phyloP scores from a whole-genome alignment of 2,329 filamentous ascomycete species.

The Capronia americana region DNA sequence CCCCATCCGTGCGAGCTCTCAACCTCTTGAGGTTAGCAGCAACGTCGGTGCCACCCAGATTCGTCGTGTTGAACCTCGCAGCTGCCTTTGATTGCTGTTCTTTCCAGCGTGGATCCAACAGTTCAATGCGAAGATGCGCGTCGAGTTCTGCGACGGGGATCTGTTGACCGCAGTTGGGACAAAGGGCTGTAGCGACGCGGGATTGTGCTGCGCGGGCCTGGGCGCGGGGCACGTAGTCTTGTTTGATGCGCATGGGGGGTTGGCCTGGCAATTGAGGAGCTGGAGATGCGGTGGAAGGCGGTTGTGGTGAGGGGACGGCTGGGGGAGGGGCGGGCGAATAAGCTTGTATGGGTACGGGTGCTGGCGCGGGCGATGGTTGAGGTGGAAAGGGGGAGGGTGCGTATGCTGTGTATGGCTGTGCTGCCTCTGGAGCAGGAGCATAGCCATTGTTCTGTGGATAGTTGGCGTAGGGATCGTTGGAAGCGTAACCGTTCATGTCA shows the following conservation, averaged over 20 bases:
- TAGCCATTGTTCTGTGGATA: constrained; percentile 47
- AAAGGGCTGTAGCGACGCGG: constrained; percentile 71
- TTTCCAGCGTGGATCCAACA: constrained; percentile 93
- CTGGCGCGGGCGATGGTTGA: constrained; percentile 40
- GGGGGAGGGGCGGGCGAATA: constrained; percentile 49
- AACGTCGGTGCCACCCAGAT: constrained; percentile 83
- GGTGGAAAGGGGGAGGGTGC: constrained; percentile 44
- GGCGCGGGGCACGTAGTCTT: constrained; percentile 88
- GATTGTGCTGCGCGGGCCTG: constrained; percentile 66
- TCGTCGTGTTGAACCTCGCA: constrained; percentile 81
- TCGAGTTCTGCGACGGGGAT: constrained; percentile 87
- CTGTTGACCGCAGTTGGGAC: constrained; percentile 90
- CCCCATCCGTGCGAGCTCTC: constrained; percentile 82
- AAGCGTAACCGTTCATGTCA: constrained; percentile 62
- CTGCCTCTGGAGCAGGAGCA: constrained; percentile 44
- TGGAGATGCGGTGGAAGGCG: constrained; percentile 71
- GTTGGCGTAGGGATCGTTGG: constrained; percentile 49
- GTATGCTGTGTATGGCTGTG: constrained; percentile 42
- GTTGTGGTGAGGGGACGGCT: constrained; percentile 69
- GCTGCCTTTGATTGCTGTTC: constrained; percentile 92
- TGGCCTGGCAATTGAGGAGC: constrained; percentile 34
- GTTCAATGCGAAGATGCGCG: constrained; percentile 92
- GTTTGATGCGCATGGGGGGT: constrained; percentile 80
- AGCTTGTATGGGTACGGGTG: constrained; percentile 19
- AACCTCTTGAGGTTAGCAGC: constrained; percentile 95